Percentiles rank a stretch among this genome's conserved stretches.
phyloP scores from a whole-genome alignment of 108 stramenopile species.

The Nitzschia sp. region DNA sequence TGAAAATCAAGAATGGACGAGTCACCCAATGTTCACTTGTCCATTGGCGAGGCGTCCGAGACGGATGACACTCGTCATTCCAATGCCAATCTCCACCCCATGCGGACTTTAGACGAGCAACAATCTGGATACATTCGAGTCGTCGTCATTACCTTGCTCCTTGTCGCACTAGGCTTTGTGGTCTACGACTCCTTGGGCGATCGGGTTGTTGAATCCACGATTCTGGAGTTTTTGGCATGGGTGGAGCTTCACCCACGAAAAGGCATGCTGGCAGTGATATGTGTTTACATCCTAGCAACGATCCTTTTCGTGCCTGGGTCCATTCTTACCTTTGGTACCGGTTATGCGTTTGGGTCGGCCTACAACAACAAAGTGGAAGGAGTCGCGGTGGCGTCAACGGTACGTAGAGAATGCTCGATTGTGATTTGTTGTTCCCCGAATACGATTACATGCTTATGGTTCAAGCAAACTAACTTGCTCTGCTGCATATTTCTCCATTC shows the following conservation, averaged over 20 bases:
- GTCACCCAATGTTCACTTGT: too few species aligned
- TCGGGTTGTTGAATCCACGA: slow-evolving; percentile 25
- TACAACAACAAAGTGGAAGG: slow-evolving; percentile 43
- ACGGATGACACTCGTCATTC: too few species aligned
- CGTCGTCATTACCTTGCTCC: background rate
- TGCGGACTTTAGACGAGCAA: too few species aligned
- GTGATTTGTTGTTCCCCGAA: background rate
- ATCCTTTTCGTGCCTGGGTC: slow-evolving; percentile 65
- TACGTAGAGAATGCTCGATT: slow-evolving; percentile 15
- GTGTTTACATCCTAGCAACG: slow-evolving; percentile 58
- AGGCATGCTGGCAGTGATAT: slow-evolving; percentile 62
- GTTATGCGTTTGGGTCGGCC: slow-evolving; percentile 61
- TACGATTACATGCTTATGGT: slow-evolving; percentile 22
- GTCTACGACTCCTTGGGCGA: slow-evolving; percentile 47
- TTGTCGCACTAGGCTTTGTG: slow-evolving; percentile 26
- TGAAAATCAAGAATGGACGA: too few species aligned
- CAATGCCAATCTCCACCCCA: too few species aligned
- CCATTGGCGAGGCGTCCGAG: too few species aligned
- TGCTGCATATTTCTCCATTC: slow-evolving; percentile 6
- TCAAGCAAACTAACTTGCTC: too few species aligned
- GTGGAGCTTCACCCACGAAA: slow-evolving; percentile 38
- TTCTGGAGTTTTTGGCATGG: slow-evolving; percentile 54
- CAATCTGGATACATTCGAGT: background rate
- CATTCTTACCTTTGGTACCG: slow-evolving; percentile 64
- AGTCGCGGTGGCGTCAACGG: slow-evolving; percentile 39